Evolutionary conservation across 805 yeast genomes (phyloP).

Genomic region (Pichia membranifaciens): DNA sequence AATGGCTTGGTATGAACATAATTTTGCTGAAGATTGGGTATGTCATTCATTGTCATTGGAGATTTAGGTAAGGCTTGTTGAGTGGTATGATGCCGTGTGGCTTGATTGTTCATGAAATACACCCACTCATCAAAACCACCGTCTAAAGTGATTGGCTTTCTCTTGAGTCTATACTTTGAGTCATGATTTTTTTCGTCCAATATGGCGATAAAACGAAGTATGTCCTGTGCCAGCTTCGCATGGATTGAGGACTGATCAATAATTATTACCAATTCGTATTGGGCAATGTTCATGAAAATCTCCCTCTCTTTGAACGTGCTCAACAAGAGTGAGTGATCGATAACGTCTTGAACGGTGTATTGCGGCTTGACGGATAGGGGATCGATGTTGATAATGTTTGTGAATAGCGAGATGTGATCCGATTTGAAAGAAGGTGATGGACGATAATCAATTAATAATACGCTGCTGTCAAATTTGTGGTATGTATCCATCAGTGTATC

Average conservation of each 20-base stretch:
- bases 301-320: conserved; percentile 52
- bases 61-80: neutral
- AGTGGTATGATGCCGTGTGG: neutral
- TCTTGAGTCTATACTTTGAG: conserved; percentile 28
- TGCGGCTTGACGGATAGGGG: conserved; percentile 52
- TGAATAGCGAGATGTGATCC: conserved; percentile 53
- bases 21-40: neutral
- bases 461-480: conserved; percentile 24
- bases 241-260: conserved; percentile 44
- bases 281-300: conserved; percentile 46
- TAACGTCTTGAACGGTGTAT: conserved; percentile 62
- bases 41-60: neutral
- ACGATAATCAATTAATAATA: conserved; percentile 71
- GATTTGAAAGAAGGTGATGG: conserved; percentile 51
- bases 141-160: conserved; percentile 39
- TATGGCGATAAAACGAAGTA: conserved; percentile 31
- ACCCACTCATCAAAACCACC: conserved; percentile 68
- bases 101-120: conserved; percentile 15
- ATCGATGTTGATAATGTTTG: conserved; percentile 65
- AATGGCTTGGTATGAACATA: conserved; percentile 7
- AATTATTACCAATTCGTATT: conserved; percentile 58
- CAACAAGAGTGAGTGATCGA: conserved; percentile 48
- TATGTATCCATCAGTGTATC: conserved; percentile 21
- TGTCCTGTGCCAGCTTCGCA: conserved; percentile 16
- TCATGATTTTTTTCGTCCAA: conserved; percentile 35